Evolutionary conservation across 2,329 filamentous ascomycete species (phyloP), one percentile per base, ranked within the genome.

Genomic region (Annulohypoxylon truncatum): DNA sequence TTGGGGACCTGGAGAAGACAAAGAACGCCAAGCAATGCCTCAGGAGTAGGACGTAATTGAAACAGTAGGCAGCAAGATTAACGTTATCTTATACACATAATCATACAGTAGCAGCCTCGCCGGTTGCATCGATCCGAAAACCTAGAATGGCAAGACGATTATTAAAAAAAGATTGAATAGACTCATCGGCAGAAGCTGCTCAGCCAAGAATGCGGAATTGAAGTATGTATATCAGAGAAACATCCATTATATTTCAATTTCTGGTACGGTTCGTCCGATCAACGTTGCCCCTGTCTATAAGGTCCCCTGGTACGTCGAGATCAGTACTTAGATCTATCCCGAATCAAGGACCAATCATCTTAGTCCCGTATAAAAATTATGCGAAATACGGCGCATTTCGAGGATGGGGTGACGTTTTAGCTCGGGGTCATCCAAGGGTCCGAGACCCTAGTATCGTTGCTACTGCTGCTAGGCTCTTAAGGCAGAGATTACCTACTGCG

Each of bases 311-410:
- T 54, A 65, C 40, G 50, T 42, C n/a, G 50, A 64, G 50, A 28
- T 59, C 26, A 28, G 28, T 13, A 18, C 35, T 15, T 48, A 64
- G 61, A 64, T 64, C 55, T 56, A 61, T 28, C 61, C 56, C 31
- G 54, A 22, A 33, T 18, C 35, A 15, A 63, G 35, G 35, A 38
- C 31, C 35, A 66, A 66, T 65, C 62, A 64, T 24, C 22, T 20
- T 5, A 18, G 28, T 13, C 9, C 3, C 55, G 52, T 64, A 64
- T 52, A 60, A 50, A 52, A 51, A 38, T n/a, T 13, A 35, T 38
- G 28, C 13, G 31, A 61, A 61, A 62, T 68, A 66, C 55, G 66
- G 28, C 66, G 42, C n/a, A 38, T 38, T 38, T 15, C n/a, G 12
- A 38, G 28, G 35, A 24, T n/a, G 26, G 51, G 42, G 42, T 4